Evolutionary conservation across 2,329 filamentous ascomycete species (phyloP).

Genomic region (Diaporthe velutina): DNA sequence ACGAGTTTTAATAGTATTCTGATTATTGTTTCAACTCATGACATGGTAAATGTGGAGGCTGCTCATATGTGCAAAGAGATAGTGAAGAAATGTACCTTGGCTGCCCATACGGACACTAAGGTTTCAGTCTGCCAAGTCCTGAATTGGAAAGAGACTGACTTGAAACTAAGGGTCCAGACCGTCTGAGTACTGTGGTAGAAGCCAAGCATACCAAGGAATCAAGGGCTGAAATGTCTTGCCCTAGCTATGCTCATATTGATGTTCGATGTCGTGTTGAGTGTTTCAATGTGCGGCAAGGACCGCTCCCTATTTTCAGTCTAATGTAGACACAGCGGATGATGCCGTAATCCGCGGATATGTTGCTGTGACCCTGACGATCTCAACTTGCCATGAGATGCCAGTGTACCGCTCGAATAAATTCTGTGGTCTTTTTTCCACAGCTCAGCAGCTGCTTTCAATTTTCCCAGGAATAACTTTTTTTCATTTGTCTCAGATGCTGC

Average conservation of each 20-base stretch:
- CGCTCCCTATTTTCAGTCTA: background rate
- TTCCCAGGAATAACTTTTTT: background rate
- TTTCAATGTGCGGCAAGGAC: background rate
- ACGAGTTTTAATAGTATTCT: background rate
- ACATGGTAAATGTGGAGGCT: background rate
- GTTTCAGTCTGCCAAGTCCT: background rate
- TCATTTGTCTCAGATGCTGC: background rate
- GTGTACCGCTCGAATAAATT: background rate
- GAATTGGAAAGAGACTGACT: background rate
- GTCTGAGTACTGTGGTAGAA: background rate
- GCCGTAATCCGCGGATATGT: background rate
- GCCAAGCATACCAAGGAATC: background rate
- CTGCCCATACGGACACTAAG: background rate
- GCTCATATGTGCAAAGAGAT: background rate
- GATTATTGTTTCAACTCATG: background rate
- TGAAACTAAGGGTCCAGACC: background rate
- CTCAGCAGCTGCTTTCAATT: background rate
- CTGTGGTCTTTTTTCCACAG: background rate
- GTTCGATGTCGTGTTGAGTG: background rate
- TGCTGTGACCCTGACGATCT: background rate
- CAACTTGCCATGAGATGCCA: background rate
- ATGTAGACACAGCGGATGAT: background rate
- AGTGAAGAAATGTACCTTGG: background rate
- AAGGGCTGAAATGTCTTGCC: constrained; percentile 3
- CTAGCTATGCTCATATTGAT: background rate